Base-by-base conservation (phyloP, 306 rosid species). In the Trichosanthes cucumerina region DNA sequence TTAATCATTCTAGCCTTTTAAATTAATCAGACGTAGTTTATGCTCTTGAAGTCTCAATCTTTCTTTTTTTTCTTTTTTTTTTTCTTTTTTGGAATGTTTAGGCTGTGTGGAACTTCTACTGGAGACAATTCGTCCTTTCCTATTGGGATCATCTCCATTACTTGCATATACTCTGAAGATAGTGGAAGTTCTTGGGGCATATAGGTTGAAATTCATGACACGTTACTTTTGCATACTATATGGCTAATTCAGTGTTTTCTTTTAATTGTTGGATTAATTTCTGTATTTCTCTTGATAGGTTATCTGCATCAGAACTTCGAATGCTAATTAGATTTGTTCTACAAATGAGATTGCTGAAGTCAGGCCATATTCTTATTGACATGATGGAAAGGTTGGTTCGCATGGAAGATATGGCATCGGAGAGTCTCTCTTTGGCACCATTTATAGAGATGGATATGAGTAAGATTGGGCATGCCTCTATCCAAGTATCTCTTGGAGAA, bases 401-500 rank as follows among this genome's bases (percentile, higher is more conserved):
- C 79, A 89, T 82, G 89, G 97, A 89, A 84, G 99, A 93, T 80
- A 81, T 85, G 87, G 86, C 85, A 87, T 88, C 92, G 24, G 97
- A 93, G 80, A 90, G 85, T 80, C 85, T 88, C 76, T 85, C 99
- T 84, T 81, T 96, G 34, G 97, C 99, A 38, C 99, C 99, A 3
- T 96, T 93, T 90, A 84, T 93, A 69, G 98, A 90, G 91, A 88
- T 96, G 97, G 91, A 96, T 82, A 91, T 93, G 98, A 88, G 97
- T 84, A 96, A 91, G 88, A 78, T 73, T 79, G 99, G 99, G 81
- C 98, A 90, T 83, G 99, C 97, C 78, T 91, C 96, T 60, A 87
- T 96, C 88, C 99, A 96, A 88, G 99, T 96, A 81, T 93, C 99
- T 80, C 83, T 96, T 76, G 99, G 99, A 81, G 98, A 96, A 89